Evolutionary conservation across 768 basidiomycete species (phyloP).

Genomic region (Clathrus columnatus): DNA sequence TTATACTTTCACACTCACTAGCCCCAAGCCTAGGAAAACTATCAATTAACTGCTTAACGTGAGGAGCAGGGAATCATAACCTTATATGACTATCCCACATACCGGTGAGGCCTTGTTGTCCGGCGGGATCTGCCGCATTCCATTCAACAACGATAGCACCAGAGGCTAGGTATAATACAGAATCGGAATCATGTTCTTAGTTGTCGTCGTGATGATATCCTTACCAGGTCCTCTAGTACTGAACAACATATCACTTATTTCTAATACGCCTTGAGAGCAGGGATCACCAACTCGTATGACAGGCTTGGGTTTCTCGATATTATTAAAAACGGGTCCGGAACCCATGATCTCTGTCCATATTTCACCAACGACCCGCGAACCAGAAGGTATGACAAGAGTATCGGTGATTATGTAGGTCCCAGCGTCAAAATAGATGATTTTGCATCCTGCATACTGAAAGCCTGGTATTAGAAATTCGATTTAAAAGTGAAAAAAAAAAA

Average conservation of each 20-base stretch:
- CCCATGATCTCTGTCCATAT: slow-evolving; percentile 54
- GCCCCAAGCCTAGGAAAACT: background rate
- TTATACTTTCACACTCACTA: background rate
- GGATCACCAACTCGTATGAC: slow-evolving; percentile 44
- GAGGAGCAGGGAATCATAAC: slow-evolving; percentile 1
- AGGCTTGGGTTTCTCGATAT: slow-evolving; percentile 34
- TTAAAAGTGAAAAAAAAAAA: background rate
- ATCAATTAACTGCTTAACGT: background rate
- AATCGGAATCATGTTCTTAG: background rate
- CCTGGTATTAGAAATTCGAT: background rate
- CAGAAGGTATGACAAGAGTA: slow-evolving; percentile 51
- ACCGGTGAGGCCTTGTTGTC: slow-evolving; percentile 38
- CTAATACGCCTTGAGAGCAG: slow-evolving; percentile 42
- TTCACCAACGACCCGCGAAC: slow-evolving; percentile 53
- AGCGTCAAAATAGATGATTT: slow-evolving; percentile 77
- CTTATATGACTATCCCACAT: slow-evolving; percentile 51
- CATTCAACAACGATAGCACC: slow-evolving; percentile 60
- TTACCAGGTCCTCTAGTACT: slow-evolving; percentile 41
- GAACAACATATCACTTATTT: slow-evolving; percentile 60
- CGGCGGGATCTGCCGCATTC: slow-evolving; percentile 27
- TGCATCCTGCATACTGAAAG: slow-evolving; percentile 56
- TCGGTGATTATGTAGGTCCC: slow-evolving; percentile 45
- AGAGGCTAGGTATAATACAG: slow-evolving; percentile 14
- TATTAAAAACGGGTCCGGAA: slow-evolving; percentile 37
- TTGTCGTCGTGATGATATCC: background rate